Base-by-base conservation (phyloP, 1,284 basidiomycete genomes). In the Phellinidium pouzarii region DNA sequence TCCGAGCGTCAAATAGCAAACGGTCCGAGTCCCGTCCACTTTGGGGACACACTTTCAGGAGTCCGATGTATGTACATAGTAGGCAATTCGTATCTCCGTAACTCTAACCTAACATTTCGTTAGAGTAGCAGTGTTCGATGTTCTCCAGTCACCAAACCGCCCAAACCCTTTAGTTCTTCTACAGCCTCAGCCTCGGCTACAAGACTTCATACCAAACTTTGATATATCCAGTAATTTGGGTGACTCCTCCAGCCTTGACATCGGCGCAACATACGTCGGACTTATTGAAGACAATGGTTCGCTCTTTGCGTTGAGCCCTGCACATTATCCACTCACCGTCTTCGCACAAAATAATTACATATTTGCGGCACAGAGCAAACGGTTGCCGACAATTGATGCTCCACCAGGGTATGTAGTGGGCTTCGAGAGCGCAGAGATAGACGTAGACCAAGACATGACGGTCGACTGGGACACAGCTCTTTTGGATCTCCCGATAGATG, bases 111-210 rank as follows among this genome's bases (percentile, higher is more conserved):
- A 57, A 43, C 58, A 48, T 36, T 7, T 48, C 23, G 26, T 54
- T 43, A 89, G 84, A 53, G 87, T 91, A 25, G 86, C 87, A 6
- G 74, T 89, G 19, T 91, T 91, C 60, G 90, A 92, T 62, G 78
- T 91, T 31, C 72, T 91, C 3, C 70, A 65, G 29, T 70, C 69
- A 48, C 65, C 75, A 38, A 63, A 64, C 27, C 70, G 73, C 1
- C 67, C 71, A 44, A 74, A 77, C 31, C 82, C 89, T 1, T 80
- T 91, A 62, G 82, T 87, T 9, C 77, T 93, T 20, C 75, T 88
- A 7, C 91, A 93, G 62, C 90, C 90, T 1, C 81, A 78, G 3
- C 82, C 84, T 0, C 73, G 76, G 23, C 73, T 90, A 3, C 73
- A 82, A 44, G 80, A 87, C 51, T 71, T 87, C 36, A 67, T 89